Evolutionary conservation across 1,284 basidiomycete genomes (phyloP), one percentile per base, ranked within the genome.

Genomic region (Cryptococcus sp.): DNA sequence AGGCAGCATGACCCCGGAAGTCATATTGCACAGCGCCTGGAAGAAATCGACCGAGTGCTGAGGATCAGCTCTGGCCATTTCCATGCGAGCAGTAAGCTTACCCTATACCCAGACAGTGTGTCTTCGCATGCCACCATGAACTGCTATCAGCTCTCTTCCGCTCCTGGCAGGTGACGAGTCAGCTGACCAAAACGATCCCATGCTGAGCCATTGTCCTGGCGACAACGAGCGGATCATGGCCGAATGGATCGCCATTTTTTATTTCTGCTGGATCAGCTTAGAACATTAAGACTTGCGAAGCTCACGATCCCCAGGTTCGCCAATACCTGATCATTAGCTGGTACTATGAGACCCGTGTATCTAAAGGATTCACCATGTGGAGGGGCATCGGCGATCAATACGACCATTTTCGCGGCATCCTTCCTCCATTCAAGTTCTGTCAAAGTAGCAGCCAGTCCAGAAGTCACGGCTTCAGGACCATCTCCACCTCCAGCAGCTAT

Each of bases 51-150:
- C 91, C 1, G 91, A 89, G 74, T 86, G 88, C 87, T 91, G 63
- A 47, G 39, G 52, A 61, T 70, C 52, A 75, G 68, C 50, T 48
- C 45, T 53, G 43, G 53, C 56, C 55, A 54, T 45, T 24, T 5
- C 22, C 42, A 72, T 18, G 43, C 48, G 13, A 54, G 44, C 14
- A n/a, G 48, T 7, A n/a, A n/a, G 49, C 86, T 71, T 65, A 91
- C 89, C 50, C 85, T 86, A 70, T 94, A 94, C 47, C 91, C 90
- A 56, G 91, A 94, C 52, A 98, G 79, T 2, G 93, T 94, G 49
- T 96, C 94, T 75, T 98, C 94, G 76, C 94, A 98, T 25, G 96
- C 94, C 18, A 99, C 93, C 72, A 96, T 92, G 77, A 96, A 94
- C 90, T 93, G 60, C 7, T 61, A 21, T 34, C 36, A 19, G 25